phyloP scores from a whole-genome alignment of 2,329 filamentous ascomycete species.

The Colletotrichum liaoningense region DNA sequence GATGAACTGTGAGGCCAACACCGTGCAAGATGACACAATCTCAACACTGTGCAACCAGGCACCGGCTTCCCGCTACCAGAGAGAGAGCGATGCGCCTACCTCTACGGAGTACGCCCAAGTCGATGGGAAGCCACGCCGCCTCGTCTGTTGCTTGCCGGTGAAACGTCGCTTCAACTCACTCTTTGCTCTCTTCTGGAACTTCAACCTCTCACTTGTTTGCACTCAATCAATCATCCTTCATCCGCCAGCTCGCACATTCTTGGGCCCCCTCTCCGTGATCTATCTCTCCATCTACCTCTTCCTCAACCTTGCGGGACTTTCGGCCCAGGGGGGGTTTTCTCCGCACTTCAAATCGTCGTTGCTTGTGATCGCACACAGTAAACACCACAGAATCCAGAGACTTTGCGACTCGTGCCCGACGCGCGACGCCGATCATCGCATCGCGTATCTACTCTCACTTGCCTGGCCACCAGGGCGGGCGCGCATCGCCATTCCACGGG shows the following conservation, averaged over 20 bases:
- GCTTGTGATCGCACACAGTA: slow-evolving; percentile 22
- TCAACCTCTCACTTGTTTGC: background rate
- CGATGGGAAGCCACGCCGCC: background rate
- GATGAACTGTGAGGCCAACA: background rate
- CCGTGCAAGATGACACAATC: background rate
- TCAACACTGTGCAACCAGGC: background rate
- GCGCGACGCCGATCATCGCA: slow-evolving; percentile 26
- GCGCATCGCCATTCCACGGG: background rate
- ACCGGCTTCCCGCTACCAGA: background rate
- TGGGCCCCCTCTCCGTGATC: background rate
- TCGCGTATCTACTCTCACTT: background rate
- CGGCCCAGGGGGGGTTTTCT: slow-evolving; percentile 4
- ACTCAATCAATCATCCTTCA: background rate
- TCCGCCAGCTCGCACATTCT: background rate
- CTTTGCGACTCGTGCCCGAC: background rate
- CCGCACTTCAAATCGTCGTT: slow-evolving; percentile 18
- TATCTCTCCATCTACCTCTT: background rate
- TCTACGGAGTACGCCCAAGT: no score
- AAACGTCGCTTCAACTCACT: slow-evolving; percentile 9
- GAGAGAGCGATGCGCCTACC: background rate
- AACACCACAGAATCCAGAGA: slow-evolving; percentile 10
- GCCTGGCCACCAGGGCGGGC: background rate
- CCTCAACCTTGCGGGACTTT: background rate
- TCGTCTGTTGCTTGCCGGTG: slow-evolving; percentile 1
- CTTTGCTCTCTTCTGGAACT: background rate